Evolutionary conservation across 2,329 filamentous ascomycete genomes (phyloP), one percentile per base, ranked within the genome.

Genomic region (Penicillium sp.): DNA sequence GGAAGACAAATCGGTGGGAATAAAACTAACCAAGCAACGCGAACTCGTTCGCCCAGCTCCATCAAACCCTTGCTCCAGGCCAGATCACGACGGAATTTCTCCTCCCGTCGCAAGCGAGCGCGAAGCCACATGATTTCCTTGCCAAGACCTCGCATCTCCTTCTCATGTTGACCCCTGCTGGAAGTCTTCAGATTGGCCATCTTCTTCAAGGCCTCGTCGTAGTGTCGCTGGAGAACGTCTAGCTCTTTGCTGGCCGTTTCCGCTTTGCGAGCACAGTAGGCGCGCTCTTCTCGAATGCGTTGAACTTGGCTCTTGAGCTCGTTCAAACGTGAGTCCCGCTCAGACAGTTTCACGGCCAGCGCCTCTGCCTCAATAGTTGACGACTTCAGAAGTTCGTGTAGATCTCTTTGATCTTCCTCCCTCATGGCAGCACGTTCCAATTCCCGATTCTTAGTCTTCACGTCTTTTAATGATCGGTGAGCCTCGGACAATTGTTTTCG

Each of bases 61-160:
- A 96, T 81, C 67, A 88, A 90, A 57, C 80, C 82, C 77, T 98
- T 98, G 54, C 88, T 88, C 71, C 85, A 95, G 7, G 86, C 87
- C 29, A 91, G 80, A 61, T 90, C 88, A 53, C 80, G 78, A 37
- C 93, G 80, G 70, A 97, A 84, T 43, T 80, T 81, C 58, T 88
- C 82, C 69, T 96, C 91, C 29, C 93, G 81, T 64, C 82, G 79
- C 73, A 86, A 87, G 45, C 85, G 82, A 2, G 88, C 88, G 60
- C 90, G 83, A 66, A 97, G 82, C 83, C 88, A 97, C 61, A 90
- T 81, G 66, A 97, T 91, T 71, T 97, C 90, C 72, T 93, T 86
- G 45, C 82, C 81, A 64, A 97, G 77, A 13, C 91, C 91, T 57
- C 84, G 82, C 45, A 96, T 81, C 60, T 89, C 83, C 39, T 85